phyloP scores from a whole-genome alignment of 257 asterid genomes.

The Nicotiana tabacum region DNA sequence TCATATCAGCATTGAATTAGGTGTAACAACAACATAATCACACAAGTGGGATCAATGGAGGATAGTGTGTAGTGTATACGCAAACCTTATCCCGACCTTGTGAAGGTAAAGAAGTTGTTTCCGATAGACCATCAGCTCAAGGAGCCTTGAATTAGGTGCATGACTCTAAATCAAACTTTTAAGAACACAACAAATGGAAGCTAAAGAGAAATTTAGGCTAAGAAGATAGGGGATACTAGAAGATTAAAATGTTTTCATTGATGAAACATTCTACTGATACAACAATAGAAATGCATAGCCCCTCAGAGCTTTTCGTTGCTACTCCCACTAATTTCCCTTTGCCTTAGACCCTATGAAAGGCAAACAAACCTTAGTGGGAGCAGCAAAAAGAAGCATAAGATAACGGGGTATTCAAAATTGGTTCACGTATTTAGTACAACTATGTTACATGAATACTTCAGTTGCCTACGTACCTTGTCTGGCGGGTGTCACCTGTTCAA shows the following conservation, averaged over 20 bases:
- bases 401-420: slow-evolving; percentile 46
- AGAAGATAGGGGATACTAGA: not conserved
- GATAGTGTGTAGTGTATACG: too few species aligned
- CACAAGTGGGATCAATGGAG: too few species aligned
- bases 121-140: too few species aligned
- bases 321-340: slow-evolving; percentile 90
- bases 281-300: slow-evolving; percentile 51
- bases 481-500: not conserved
- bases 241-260: not conserved
- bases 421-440: slow-evolving; percentile 2
- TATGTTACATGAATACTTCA: not conserved
- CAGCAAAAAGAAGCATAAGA: slow-evolving; percentile 95
- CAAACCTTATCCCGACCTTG: too few species aligned
- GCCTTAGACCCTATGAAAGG: slow-evolving; percentile 43
- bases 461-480: not conserved
- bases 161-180: not conserved
- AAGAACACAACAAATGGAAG: not conserved
- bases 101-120: too few species aligned
- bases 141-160: too few species aligned
- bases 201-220: not conserved
- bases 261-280: slow-evolving; percentile 12
- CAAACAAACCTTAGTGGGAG: slow-evolving; percentile 86
- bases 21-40: too few species aligned
- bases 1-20: too few species aligned
- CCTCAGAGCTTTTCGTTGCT: slow-evolving; percentile 98